Percentiles rank a stretch among this genome's conserved stretches.
phyloP scores from a whole-genome alignment of 257 asterid species.

The Eucommia ulmoides region DNA sequence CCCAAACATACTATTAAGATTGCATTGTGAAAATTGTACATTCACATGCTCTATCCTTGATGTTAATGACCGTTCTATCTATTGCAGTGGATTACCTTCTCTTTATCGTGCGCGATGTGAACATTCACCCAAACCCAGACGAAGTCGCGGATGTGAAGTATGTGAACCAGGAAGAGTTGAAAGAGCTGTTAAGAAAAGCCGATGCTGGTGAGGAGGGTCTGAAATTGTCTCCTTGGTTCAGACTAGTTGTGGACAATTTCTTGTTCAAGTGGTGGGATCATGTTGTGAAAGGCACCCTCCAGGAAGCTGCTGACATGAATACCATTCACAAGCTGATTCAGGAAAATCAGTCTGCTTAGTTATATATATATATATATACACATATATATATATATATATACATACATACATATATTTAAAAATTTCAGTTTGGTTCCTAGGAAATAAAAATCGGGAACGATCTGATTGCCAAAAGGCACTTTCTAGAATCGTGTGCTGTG shows the following conservation, averaged over 20 bases:
- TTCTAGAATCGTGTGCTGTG: neutral
- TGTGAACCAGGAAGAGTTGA: slow-evolving; percentile 50
- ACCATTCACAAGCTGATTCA: slow-evolving; percentile 64
- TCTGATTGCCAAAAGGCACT: no score
- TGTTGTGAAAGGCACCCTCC: slow-evolving; percentile 54
- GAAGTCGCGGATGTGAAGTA: slow-evolving; percentile 70
- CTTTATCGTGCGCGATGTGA: slow-evolving; percentile 71
- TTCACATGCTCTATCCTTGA: no score
- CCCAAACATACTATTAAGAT: no score
- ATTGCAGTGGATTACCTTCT: slow-evolving; percentile 88
- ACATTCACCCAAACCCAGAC: slow-evolving; percentile 71
- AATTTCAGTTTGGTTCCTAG: neutral
- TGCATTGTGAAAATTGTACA: no score
- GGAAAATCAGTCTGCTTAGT: slow-evolving; percentile 3
- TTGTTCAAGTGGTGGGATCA: slow-evolving; percentile 95
- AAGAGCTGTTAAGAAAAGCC: slow-evolving; percentile 66
- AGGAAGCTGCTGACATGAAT: slow-evolving; percentile 56
- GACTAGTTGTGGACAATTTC: slow-evolving; percentile 75
- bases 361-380: no score
- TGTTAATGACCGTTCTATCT: neutral
- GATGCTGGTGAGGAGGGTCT: slow-evolving; percentile 77
- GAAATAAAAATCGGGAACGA: no score
- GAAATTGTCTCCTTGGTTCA: slow-evolving; percentile 89
- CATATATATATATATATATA: no score
- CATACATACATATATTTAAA: neutral